These are phyloP conservation scores for Xylariaceae sp. DNA, from an alignment of 2,329 filamentous ascomycete genomes.

Conservation along the genomic window DNA sequence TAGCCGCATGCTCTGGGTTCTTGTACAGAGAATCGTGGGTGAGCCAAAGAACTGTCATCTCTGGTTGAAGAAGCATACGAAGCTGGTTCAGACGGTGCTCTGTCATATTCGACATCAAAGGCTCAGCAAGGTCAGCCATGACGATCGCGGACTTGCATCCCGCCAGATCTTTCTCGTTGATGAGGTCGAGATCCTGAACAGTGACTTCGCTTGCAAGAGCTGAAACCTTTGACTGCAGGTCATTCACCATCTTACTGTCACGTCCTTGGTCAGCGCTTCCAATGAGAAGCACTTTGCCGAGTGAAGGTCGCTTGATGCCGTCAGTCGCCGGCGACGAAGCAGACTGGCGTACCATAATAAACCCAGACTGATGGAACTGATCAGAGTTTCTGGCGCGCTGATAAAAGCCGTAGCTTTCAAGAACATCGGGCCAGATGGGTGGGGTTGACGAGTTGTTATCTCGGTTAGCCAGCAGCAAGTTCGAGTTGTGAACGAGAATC, in stretches of 20 bases:
- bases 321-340: constrained; percentile 14
- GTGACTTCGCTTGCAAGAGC: neutral
- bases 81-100: constrained; percentile 23
- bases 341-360: constrained; percentile 33
- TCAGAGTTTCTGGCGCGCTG: constrained; percentile 26
- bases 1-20: constrained; percentile 24
- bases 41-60: constrained; percentile 23
- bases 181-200: constrained; percentile 23
- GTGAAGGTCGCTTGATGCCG: constrained; percentile 7
- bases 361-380: constrained; percentile 29
- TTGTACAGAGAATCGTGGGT: constrained; percentile 14
- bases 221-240: constrained; percentile 7
- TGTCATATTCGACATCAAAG: constrained; percentile 32
- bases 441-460: constrained; percentile 15
- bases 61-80: constrained; percentile 17
- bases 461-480: constrained; percentile 4
- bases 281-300: constrained; percentile 29
- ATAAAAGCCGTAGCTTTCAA: constrained; percentile 31
- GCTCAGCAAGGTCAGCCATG: constrained; percentile 32
- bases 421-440: constrained; percentile 29
- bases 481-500: constrained; percentile 16
- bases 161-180: constrained; percentile 14
- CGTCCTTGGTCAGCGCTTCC: constrained; percentile 18
- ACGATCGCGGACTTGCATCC: constrained; percentile 30
- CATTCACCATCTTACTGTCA: constrained; percentile 11